A percentile compares a stretch with the other conserved stretches of the same genome.
phyloP scores from a whole-genome alignment of 805 yeast genomes.

The Debaryomyces castellii region DNA sequence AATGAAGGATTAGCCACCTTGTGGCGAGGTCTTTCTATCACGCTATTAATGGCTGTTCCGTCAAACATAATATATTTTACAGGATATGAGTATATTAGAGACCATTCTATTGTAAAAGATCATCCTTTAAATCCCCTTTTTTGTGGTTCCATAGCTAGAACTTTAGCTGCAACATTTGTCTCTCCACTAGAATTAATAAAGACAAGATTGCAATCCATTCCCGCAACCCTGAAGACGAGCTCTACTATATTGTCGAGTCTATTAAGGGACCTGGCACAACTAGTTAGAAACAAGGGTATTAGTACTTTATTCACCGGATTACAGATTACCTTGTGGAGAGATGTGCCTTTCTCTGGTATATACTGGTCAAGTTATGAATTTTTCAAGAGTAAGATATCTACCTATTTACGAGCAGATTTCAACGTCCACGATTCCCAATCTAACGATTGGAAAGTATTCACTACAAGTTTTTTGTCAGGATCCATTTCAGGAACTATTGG shows the following conservation, averaged over 20 bases:
- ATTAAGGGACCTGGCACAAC: slow-evolving; percentile 50
- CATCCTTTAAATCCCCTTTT: slow-evolving; percentile 71
- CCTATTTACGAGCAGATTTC: slow-evolving; percentile 22
- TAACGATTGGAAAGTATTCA: slow-evolving; percentile 47
- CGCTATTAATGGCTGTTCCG: slow-evolving; percentile 87
- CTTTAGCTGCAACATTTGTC: slow-evolving; percentile 77
- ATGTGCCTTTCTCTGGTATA: slow-evolving; percentile 93
- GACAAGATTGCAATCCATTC: slow-evolving; percentile 89
- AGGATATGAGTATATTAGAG: slow-evolving; percentile 86
- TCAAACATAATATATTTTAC: slow-evolving; percentile 91
- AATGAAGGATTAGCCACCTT: slow-evolving; percentile 76
- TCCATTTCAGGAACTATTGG: slow-evolving; percentile 82
- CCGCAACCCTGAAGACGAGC: slow-evolving; percentile 37
- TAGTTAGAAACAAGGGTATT: slow-evolving; percentile 57
- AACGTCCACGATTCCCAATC: slow-evolving; percentile 4
- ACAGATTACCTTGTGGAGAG: slow-evolving; percentile 89
- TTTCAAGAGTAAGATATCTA: slow-evolving; percentile 29
- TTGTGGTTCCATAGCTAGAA: slow-evolving; percentile 84
- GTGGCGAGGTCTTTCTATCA: slow-evolving; percentile 87
- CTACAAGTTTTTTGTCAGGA: slow-evolving; percentile 75
- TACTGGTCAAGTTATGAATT: slow-evolving; percentile 88
- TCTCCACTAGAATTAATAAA: slow-evolving; percentile 87
- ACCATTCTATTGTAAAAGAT: slow-evolving; percentile 48
- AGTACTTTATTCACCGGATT: slow-evolving; percentile 78
- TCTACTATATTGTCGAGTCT: slow-evolving; percentile 43